Percentiles rank a stretch among this genome's conserved stretches.
phyloP scores from a whole-genome alignment of 139 green algal species.

The Deuterostichococcus epilithicus region DNA sequence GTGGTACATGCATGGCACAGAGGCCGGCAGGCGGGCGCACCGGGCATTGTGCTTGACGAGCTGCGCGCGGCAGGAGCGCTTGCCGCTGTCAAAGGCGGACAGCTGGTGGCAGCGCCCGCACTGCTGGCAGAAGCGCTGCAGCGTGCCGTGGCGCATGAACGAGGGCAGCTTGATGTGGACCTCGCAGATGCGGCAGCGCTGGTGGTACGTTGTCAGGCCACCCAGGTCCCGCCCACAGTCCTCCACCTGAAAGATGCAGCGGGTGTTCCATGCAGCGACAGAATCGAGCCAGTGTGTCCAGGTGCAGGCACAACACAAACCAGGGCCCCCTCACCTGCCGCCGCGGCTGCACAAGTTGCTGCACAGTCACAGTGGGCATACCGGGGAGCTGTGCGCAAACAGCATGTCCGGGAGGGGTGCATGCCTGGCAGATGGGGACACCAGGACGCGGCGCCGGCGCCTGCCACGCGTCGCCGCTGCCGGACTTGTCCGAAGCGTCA shows the following conservation, averaged over 20 bases:
- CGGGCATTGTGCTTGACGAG: constrained; percentile 46
- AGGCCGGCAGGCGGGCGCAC: not conserved
- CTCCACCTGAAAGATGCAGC: constrained; percentile 45
- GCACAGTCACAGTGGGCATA: not conserved
- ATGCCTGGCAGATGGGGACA: not conserved
- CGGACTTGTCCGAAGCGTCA: not conserved
- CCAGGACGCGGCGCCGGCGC: no score
- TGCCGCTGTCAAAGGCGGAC: constrained; percentile 68
- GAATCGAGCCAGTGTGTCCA: no score
- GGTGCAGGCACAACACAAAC: no score
- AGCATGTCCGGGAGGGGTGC: not conserved
- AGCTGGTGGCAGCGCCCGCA: constrained; percentile 78
- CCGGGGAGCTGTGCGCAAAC: no score
- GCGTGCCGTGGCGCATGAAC: constrained; percentile 48
- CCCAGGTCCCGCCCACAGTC: constrained; percentile 52
- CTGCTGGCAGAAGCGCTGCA: constrained; percentile 81
- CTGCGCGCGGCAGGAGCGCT: constrained; percentile 70
- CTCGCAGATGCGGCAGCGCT: constrained; percentile 70
- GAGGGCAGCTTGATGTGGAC: constrained; percentile 57
- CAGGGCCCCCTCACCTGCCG: no score
- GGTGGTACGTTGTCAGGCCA: constrained; percentile 65
- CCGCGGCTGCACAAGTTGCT: no score
- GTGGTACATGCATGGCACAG: no score
- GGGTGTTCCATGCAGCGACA: no score
- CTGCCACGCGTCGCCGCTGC: not conserved